These are phyloP conservation scores for Immersiella caudata DNA, from an alignment of 495 filamentous ascomycete species.

Conservation along the genomic window DNA sequence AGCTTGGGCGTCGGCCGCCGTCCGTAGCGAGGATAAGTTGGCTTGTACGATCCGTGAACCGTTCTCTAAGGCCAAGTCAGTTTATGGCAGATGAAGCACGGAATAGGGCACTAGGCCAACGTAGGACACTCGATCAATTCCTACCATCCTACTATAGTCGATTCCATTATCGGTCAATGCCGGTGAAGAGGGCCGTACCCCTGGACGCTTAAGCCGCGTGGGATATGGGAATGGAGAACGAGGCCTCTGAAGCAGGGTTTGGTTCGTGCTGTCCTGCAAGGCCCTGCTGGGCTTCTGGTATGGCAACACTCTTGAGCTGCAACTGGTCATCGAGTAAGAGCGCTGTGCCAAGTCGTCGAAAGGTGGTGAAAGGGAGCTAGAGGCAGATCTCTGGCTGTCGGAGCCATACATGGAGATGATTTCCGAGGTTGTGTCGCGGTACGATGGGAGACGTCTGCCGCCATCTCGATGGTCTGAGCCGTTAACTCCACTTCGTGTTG, in stretches of 20 bases:
- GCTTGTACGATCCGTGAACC: constrained; percentile 46
- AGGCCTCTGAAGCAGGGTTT: constrained; percentile 51
- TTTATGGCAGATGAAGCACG: background rate
- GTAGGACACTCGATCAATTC: constrained; percentile 50
- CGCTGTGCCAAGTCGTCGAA: constrained; percentile 48
- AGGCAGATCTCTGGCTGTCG: constrained; percentile 46
- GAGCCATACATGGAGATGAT: constrained; percentile 53
- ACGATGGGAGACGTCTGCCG: constrained; percentile 43
- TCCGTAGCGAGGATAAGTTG: constrained; percentile 40
- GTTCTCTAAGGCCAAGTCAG: constrained; percentile 41
- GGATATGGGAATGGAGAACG: constrained; percentile 67
- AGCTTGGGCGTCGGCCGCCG: constrained; percentile 38
- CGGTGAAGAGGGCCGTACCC: constrained; percentile 65
- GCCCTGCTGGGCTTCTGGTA: constrained; percentile 58
- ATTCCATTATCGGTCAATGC: constrained; percentile 57
- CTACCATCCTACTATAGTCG: constrained; percentile 55
- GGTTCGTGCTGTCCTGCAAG: constrained; percentile 47
- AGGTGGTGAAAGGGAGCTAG: constrained; percentile 41
- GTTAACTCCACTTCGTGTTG: constrained; percentile 8
- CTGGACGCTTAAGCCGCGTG: constrained; percentile 64
- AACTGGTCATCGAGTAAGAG: constrained; percentile 63
- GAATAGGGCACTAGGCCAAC: constrained; percentile 32
- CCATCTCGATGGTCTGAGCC: constrained; percentile 27
- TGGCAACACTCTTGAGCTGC: constrained; percentile 52
- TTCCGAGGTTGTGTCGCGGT: constrained; percentile 48